Evolutionary conservation across 352 stramenopile genomes (phyloP).

Genomic region (Pythium graminicola): DNA sequence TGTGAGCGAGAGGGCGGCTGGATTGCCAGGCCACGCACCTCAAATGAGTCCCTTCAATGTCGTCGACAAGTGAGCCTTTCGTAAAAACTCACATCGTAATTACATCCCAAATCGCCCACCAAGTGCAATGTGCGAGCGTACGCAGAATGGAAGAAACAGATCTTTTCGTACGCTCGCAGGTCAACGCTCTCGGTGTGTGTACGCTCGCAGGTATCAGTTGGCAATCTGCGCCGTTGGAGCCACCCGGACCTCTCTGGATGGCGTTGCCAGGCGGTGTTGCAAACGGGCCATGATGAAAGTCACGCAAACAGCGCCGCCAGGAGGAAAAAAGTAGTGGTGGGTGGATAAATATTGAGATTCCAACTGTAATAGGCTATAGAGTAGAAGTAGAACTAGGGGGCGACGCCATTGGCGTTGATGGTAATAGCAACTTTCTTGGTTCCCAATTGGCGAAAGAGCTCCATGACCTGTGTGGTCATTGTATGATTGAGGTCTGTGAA

Average conservation of each 20-base stretch:
- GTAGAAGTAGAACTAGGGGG: no score
- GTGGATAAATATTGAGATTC: slow-evolving; percentile 8
- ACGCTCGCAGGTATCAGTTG: slow-evolving; percentile 22
- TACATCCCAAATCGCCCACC: no score
- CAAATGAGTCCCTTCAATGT: background rate
- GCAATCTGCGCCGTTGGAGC: background rate
- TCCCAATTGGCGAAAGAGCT: slow-evolving; percentile 17
- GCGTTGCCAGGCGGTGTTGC: no score
- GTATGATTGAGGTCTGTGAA: no score
- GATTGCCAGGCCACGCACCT: no score
- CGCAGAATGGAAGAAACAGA: slow-evolving; percentile 21
- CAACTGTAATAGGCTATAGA: background rate
- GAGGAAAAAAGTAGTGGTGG: background rate
- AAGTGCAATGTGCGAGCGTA: slow-evolving; percentile 21
- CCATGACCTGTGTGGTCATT: slow-evolving; percentile 10
- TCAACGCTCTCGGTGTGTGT: background rate
- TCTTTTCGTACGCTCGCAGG: slow-evolving; percentile 1
- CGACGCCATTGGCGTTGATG: background rate
- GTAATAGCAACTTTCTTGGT: slow-evolving; percentile 12
- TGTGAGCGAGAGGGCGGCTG: background rate
- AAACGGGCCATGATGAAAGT: background rate
- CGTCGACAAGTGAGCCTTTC: slow-evolving; percentile 9
- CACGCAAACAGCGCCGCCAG: slow-evolving; percentile 8
- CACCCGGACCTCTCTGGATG: no score
- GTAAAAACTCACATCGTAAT: slow-evolving; percentile 12